Conservation (phyloP, 306 rosid genomes). For the Cucumis hystrix region DNA sequence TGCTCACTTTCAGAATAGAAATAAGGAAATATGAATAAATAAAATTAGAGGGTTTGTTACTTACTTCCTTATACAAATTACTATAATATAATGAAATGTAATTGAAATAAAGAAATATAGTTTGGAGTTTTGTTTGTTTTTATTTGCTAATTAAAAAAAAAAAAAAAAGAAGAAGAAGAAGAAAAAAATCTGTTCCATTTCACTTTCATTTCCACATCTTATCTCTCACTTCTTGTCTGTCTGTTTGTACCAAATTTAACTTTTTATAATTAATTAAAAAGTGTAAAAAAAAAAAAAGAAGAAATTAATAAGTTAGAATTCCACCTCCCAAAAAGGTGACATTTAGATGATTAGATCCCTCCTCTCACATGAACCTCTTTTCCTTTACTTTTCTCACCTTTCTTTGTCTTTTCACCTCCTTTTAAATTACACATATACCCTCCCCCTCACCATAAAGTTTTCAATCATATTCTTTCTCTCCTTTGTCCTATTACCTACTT, state of each 20-base stretch:
- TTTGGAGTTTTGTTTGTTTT: background rate
- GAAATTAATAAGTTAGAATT: background rate
- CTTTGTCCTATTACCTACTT: background rate
- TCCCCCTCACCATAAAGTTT: background rate
- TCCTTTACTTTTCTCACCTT: background rate
- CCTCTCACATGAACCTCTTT: conserved; percentile 2
- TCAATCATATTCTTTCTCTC: background rate
- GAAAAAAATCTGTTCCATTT: background rate
- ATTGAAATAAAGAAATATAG: background rate
- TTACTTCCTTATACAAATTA: background rate
- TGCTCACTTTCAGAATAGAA: conserved; percentile 11
- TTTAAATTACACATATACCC: background rate
- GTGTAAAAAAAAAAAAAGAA: background rate
- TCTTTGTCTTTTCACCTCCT: background rate
- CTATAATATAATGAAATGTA: background rate
- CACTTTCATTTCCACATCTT: background rate
- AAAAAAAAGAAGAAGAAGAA: too few species aligned
- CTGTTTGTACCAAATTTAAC: background rate
- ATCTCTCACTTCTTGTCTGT: background rate
- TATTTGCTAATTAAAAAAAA: too few species aligned
- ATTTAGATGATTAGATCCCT: conserved; percentile 4
- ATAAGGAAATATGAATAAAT: background rate
- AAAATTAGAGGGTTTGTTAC: background rate
- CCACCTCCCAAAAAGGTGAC: conserved; percentile 10
- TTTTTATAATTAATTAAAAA: conserved; percentile 6